These are phyloP conservation scores for Moricandia arvensis DNA, from an alignment of 345 rosid genomes.

Conservation along the genomic window DNA sequence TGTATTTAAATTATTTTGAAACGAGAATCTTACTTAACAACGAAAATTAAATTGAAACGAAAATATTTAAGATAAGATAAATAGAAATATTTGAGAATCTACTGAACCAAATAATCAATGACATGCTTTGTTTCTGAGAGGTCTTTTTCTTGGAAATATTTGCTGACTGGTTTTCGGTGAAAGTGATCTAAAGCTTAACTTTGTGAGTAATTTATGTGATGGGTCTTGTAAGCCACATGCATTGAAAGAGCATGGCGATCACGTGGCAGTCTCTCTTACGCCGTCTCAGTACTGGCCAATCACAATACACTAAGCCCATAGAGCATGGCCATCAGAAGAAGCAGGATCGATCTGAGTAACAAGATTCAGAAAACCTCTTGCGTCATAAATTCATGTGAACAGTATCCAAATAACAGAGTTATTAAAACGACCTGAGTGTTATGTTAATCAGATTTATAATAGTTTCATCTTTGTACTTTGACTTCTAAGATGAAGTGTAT, in stretches of 20 bases:
- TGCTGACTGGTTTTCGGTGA: slow-evolving; percentile 23
- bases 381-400: slow-evolving; percentile 34
- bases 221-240: slow-evolving; percentile 20
- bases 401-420: not conserved
- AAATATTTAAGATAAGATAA: too few species aligned
- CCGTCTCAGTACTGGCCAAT: slow-evolving; percentile 25
- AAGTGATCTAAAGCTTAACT: slow-evolving; percentile 21
- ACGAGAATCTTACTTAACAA: too few species aligned
- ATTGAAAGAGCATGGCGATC: slow-evolving; percentile 30
- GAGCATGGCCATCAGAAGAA: slow-evolving; percentile 26
- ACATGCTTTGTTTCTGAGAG: not conserved
- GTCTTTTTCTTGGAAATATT: slow-evolving; percentile 25
- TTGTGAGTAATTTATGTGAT: slow-evolving; percentile 25
- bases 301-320: slow-evolving; percentile 3
- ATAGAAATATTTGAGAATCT: slow-evolving; percentile 19
- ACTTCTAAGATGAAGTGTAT: not conserved
- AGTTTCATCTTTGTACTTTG: not conserved
- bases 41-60: too few species aligned
- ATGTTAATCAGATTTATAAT: not conserved
- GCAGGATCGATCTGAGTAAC: not conserved
- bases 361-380: not conserved
- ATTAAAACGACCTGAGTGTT: not conserved
- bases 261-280: slow-evolving; percentile 33
- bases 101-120: not conserved
- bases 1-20: too few species aligned